phyloP scores from a whole-genome alignment of 148 eudicot species.

The Rhododendron griersonianum region DNA sequence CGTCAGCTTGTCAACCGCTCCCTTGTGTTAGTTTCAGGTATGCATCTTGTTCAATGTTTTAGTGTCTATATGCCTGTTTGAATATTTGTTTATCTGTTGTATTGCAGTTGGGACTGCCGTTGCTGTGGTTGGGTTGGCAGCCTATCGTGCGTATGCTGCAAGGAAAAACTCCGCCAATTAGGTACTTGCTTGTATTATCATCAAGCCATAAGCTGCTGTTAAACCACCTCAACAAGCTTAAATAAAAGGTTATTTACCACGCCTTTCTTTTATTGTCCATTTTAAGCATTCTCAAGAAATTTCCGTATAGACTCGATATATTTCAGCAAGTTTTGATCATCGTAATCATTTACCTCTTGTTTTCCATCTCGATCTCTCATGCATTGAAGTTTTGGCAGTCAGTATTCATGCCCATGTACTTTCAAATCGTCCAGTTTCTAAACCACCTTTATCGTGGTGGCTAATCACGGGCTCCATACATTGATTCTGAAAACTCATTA shows the following conservation, averaged over 20 bases:
- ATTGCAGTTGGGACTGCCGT: constrained; percentile 53
- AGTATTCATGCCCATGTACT: not conserved
- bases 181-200: not conserved
- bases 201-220: not conserved
- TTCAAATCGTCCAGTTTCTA: too few relatives aligned
- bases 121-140: constrained; percentile 43
- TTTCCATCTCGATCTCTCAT: not conserved
- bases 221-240: too few relatives aligned
- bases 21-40: constrained; percentile 52
- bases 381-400: not conserved
- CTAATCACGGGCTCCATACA: not conserved
- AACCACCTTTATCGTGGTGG: not conserved
- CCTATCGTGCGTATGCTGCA: constrained; percentile 44
- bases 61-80: not conserved
- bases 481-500: not conserved
- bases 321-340: not conserved
- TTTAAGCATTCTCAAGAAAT: not conserved
- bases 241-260: not conserved
- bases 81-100: not conserved
- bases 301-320: not conserved
- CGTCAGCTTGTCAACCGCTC: constrained; percentile 37
- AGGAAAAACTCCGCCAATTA: constrained; percentile 38
- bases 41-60: not conserved
- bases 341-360: not conserved
- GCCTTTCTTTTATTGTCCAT: not conserved